Evolutionary conservation across 441 rosid species (phyloP).

Genomic region (Adansonia grandidieri): DNA sequence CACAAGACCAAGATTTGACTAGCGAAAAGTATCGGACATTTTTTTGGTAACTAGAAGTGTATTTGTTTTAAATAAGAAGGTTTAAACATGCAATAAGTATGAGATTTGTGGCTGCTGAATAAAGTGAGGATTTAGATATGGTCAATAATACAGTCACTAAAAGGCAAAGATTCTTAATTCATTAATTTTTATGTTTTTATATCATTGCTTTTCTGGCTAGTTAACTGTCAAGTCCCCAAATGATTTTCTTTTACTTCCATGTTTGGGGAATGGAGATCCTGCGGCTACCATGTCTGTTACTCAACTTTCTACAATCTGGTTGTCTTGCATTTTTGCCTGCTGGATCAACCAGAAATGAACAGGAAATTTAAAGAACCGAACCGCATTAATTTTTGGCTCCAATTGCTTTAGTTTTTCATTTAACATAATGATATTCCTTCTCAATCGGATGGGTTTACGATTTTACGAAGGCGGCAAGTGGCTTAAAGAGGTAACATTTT

Average conservation of each 20-base stretch:
- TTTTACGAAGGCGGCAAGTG: background rate
- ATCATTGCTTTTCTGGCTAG: background rate
- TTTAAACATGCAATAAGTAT: background rate
- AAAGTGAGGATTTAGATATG: background rate
- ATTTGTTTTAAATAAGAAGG: background rate
- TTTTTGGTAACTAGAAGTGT: background rate
- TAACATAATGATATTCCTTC: background rate
- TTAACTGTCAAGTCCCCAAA: background rate
- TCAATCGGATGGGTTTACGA: background rate
- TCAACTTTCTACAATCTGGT: background rate
- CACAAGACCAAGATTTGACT: background rate
- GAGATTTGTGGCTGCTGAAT: constrained; percentile 17
- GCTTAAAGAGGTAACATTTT: background rate
- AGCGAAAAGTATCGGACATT: background rate
- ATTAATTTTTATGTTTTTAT: background rate
- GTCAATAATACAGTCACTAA: background rate
- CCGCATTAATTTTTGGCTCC: background rate
- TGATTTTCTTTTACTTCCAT: background rate
- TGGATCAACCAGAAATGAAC: constrained; percentile 1
- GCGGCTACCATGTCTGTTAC: background rate
- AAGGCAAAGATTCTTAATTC: background rate
- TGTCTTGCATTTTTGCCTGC: constrained; percentile 13
- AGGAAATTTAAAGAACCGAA: constrained; percentile 4
- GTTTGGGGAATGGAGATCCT: background rate
- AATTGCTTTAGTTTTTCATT: background rate